Conservation (phyloP, 306 rosid genomes). For the Biancaea sappan region DNA sequence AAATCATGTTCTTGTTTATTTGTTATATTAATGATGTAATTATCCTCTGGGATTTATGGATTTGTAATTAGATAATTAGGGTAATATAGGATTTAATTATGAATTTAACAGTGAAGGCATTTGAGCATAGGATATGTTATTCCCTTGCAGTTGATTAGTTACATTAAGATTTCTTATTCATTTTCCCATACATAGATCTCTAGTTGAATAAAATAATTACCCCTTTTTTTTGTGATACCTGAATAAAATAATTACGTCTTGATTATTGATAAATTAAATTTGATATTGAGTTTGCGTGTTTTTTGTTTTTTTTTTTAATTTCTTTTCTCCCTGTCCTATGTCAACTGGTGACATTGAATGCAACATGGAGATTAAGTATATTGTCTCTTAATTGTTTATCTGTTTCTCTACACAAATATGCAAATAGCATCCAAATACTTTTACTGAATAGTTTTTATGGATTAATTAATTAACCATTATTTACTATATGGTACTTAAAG, state of each 20-base stretch:
- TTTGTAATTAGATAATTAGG: background rate
- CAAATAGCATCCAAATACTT: background rate
- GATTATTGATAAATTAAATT: background rate
- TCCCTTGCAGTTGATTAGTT: background rate
- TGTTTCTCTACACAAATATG: slow-evolving; percentile 9
- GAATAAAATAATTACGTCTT: background rate
- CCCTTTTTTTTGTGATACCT: too few species aligned
- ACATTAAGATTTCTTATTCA: background rate
- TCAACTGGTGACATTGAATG: slow-evolving; percentile 8
- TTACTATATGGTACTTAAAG: slow-evolving; percentile 51
- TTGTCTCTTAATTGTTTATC: background rate
- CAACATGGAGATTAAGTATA: background rate
- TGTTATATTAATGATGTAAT: background rate
- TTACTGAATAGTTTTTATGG: background rate
- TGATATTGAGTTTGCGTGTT: background rate
- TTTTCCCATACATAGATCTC: background rate
- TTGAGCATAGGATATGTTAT: background rate
- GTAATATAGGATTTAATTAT: background rate
- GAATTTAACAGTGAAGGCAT: background rate
- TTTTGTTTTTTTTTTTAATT: background rate
- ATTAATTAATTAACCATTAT: slow-evolving; percentile 37
- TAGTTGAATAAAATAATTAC: background rate
- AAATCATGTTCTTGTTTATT: too few species aligned
- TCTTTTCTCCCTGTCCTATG: background rate
- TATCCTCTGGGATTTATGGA: background rate